Evolutionary conservation across 257 asterid species (phyloP).

Genomic region (Petrea volubilis): DNA sequence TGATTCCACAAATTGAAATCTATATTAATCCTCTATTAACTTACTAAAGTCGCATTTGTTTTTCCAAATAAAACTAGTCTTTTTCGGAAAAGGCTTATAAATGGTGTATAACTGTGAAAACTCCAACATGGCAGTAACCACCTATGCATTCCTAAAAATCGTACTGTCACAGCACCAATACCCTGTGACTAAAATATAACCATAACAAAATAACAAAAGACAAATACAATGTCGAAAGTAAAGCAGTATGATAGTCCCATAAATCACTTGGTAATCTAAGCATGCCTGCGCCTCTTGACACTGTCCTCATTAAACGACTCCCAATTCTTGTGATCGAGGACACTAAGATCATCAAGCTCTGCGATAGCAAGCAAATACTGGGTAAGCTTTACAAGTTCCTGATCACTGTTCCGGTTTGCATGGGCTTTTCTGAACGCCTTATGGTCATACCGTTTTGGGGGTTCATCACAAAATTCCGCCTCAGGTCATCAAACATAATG

Average conservation of each 20-base stretch:
- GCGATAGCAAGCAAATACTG: conserved; percentile 87
- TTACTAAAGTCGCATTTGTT: too few relatives aligned
- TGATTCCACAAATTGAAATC: too few relatives aligned
- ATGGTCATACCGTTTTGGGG: conserved; percentile 85
- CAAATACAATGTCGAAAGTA: not conserved
- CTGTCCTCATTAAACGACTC: conserved; percentile 64
- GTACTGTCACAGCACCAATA: too few relatives aligned
- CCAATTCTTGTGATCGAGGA: conserved; percentile 81
- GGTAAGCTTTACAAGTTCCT: conserved; percentile 85
- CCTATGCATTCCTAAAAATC: too few relatives aligned
- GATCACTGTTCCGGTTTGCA: conserved; percentile 66
- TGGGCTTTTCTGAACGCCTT: conserved; percentile 84
- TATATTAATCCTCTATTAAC: too few relatives aligned
- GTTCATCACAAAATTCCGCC: conserved; percentile 96
- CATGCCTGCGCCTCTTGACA: conserved; percentile 72
- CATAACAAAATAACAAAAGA: not conserved
- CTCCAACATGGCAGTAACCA: too few relatives aligned
- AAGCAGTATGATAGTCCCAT: not conserved
- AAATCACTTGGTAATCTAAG: conserved; percentile 20
- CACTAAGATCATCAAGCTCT: conserved; percentile 74
- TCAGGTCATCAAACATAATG: conserved; percentile 88
- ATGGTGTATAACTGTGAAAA: too few relatives aligned
- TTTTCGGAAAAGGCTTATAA: too few relatives aligned
- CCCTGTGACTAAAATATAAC: too few relatives aligned
- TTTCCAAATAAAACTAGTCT: too few relatives aligned